Evolutionary conservation across 306 rosid genomes (phyloP).

Genomic region (Gastrolobium villosum): DNA sequence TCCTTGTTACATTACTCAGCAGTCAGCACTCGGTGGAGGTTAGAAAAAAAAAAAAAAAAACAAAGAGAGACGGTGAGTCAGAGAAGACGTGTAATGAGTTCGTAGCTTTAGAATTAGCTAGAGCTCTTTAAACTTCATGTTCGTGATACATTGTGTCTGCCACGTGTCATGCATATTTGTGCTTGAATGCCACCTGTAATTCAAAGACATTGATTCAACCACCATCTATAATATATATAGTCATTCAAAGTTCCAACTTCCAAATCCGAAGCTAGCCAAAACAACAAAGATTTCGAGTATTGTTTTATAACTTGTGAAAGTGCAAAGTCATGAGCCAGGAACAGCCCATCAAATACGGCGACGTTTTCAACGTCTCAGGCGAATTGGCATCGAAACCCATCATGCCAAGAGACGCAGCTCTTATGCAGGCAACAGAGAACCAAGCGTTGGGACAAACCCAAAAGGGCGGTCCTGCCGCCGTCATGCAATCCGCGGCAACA

Average conservation of each 20-base stretch:
- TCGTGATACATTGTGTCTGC: neutral
- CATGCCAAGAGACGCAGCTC: slow-evolving; percentile 60
- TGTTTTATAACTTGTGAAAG: no score
- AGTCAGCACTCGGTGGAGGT: slow-evolving; percentile 21
- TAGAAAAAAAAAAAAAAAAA: neutral
- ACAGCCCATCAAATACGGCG: slow-evolving; percentile 66
- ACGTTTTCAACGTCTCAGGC: slow-evolving; percentile 72
- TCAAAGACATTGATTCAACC: neutral
- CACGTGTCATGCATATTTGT: slow-evolving; percentile 6
- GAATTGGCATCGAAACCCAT: slow-evolving; percentile 59
- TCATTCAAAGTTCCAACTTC: no score
- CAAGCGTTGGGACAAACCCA: slow-evolving; percentile 61
- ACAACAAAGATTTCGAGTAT: no score
- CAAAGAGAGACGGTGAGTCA: neutral
- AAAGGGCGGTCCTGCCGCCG: slow-evolving; percentile 66
- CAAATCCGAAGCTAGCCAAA: no score
- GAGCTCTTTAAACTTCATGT: neutral
- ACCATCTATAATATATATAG: no score
- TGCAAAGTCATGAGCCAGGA: slow-evolving; percentile 30
- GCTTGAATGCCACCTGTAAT: slow-evolving; percentile 40
- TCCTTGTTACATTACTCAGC: neutral
- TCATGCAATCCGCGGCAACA: slow-evolving; percentile 72
- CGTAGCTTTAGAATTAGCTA: neutral
- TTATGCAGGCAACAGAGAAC: slow-evolving; percentile 74
- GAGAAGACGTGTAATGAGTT: slow-evolving; percentile 1